Conservation (phyloP, 2,329 filamentous ascomycete species). For the Pseudocercospora pini-densiflorae region DNA sequence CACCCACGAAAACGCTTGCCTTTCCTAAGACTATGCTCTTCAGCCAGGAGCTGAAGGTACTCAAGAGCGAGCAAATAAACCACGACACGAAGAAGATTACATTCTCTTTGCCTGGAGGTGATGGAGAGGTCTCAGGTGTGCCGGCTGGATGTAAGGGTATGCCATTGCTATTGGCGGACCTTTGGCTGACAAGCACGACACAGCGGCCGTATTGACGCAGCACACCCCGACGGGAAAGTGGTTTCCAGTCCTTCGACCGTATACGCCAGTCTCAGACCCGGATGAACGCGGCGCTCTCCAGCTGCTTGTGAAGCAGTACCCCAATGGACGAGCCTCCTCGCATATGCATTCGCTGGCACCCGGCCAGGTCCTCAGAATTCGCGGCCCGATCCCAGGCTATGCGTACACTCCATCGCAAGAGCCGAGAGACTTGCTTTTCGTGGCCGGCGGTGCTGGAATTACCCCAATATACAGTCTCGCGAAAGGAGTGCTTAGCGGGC, state of each 20-base stretch:
- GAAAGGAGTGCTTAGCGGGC: slow-evolving; percentile 48
- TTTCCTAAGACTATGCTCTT: slow-evolving; percentile 42
- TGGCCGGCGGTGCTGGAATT: slow-evolving; percentile 74
- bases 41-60: slow-evolving; percentile 36
- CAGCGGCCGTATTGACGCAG: slow-evolving; percentile 63
- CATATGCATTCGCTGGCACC: slow-evolving; percentile 69
- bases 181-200: slow-evolving; percentile 8
- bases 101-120: slow-evolving; percentile 37
- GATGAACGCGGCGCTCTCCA: slow-evolving; percentile 65
- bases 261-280: slow-evolving; percentile 65
- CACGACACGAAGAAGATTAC: slow-evolving; percentile 41
- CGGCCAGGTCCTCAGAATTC: slow-evolving; percentile 65
- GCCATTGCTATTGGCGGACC: not conserved
- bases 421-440: slow-evolving; percentile 57
- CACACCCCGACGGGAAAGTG: slow-evolving; percentile 60
- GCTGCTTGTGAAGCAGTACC: slow-evolving; percentile 71
- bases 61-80: slow-evolving; percentile 38
- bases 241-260: slow-evolving; percentile 66
- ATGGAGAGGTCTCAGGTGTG: slow-evolving; percentile 36
- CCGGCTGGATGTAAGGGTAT: slow-evolving; percentile 32
- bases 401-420: slow-evolving; percentile 31
- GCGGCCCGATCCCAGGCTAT: slow-evolving; percentile 53
- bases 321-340: slow-evolving; percentile 65
- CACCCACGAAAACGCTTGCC: slow-evolving; percentile 33
- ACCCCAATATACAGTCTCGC: slow-evolving; percentile 62